Percentiles rank a stretch among this genome's conserved stretches.
phyloP scores from a whole-genome alignment of 176 grass and related monocot genomes.

The Eleusine indica region DNA sequence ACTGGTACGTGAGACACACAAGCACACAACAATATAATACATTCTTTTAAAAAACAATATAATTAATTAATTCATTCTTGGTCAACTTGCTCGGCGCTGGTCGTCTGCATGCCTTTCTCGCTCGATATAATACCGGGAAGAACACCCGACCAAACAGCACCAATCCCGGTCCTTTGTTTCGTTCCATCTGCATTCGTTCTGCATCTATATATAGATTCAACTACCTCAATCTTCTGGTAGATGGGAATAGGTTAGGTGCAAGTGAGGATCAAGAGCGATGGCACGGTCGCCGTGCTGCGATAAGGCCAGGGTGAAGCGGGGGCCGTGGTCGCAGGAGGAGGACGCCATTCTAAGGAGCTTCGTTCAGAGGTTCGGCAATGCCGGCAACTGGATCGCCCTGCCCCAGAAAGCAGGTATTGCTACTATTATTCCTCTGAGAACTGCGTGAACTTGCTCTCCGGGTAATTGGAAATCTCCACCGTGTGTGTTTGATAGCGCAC shows the following conservation, averaged over 20 bases:
- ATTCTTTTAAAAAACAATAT: not conserved
- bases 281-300: conserved; percentile 89
- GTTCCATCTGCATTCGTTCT: not conserved
- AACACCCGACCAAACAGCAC: not conserved
- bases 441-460: not conserved
- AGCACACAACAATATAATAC: not conserved
- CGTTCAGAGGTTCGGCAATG: conserved; percentile 63
- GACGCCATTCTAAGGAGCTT: conserved; percentile 60
- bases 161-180: not conserved
- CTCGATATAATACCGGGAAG: conserved; percentile 27
- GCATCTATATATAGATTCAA: not conserved
- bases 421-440: not conserved
- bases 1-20: not conserved
- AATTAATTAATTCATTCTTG: not conserved
- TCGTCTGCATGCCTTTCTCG: not conserved
- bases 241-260: not conserved
- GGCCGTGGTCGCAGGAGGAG: conserved; percentile 89
- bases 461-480: not conserved
- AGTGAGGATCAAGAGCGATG: conserved; percentile 26
- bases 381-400: conserved; percentile 56
- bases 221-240: not conserved
- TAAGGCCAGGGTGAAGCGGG: conserved; percentile 78
- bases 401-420: conserved; percentile 51
- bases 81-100: conserved; percentile 21
- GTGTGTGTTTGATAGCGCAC: conserved; percentile 11